phyloP scores from a whole-genome alignment of 2,329 filamentous ascomycete species.

The Aureobasidium mangrovei region DNA sequence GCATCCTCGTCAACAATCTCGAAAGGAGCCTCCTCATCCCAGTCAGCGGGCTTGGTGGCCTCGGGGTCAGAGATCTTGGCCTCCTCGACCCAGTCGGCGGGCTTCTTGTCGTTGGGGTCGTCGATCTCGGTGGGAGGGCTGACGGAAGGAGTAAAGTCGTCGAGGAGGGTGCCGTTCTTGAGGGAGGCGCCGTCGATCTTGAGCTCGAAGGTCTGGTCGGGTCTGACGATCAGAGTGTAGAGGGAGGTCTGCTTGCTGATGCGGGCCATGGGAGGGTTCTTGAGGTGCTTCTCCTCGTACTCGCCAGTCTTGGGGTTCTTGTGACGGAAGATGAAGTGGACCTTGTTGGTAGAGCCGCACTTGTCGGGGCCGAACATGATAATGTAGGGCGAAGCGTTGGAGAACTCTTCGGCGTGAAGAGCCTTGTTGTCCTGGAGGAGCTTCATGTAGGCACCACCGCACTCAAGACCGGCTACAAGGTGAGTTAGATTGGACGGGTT shows the following conservation, averaged over 20 bases:
- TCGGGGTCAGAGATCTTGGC: slow-evolving; percentile 84
- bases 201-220: slow-evolving; percentile 91
- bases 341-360: slow-evolving; percentile 98
- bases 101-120: slow-evolving; percentile 87
- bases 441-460: slow-evolving; percentile 98
- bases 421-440: slow-evolving; percentile 95
- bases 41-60: slow-evolving; percentile 93
- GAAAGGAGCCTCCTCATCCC: slow-evolving; percentile 96
- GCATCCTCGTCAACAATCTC: slow-evolving; percentile 94
- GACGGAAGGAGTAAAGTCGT: slow-evolving; percentile 88
- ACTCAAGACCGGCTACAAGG: slow-evolving; percentile 75
- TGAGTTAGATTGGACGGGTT: slow-evolving; percentile 17
- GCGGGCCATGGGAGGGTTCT: slow-evolving; percentile 70
- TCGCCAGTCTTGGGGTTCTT: slow-evolving; percentile 99
- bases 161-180: slow-evolving; percentile 83
- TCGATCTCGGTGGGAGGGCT: slow-evolving; percentile 94
- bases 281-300: slow-evolving; percentile 99
- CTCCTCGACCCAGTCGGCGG: slow-evolving; percentile 91
- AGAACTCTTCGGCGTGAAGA: slow-evolving; percentile 95
- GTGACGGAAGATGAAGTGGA: slow-evolving; percentile 98
- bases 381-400: slow-evolving; percentile 92
- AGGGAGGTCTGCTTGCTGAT: slow-evolving; percentile 88
- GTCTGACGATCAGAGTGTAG: slow-evolving; percentile 93
- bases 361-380: slow-evolving; percentile 99
- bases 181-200: slow-evolving; percentile 82